Evolutionary conservation across 108 stramenopile genomes (phyloP), one percentile per base, ranked within the genome.

Genomic region (Nannochloropsis gaditana): DNA sequence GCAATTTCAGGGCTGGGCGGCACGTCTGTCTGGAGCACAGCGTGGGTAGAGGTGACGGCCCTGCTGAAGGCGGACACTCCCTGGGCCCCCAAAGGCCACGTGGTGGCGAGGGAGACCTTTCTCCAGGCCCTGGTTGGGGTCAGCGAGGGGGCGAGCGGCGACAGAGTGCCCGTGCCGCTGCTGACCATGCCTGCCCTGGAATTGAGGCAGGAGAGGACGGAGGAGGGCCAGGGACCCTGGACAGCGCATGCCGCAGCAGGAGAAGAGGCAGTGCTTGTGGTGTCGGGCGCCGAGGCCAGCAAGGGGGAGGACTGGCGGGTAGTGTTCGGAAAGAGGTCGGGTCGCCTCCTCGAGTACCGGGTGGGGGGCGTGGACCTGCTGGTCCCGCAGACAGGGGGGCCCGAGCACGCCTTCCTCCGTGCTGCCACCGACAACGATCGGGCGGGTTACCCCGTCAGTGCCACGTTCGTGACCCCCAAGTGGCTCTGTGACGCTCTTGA

Each of bases 351-450:
- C 50, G 80, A 84, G 42, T 88, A 84, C 80, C 31, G 50, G 44
- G 84, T 50, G 9, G 84, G 84, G 2, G 84, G 84, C 43, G 44
- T 84, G 43, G 84, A 84, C 21, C 50, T 88, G 41, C 45, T 88
- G 21, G 84, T 81, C 15, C 87, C 87, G 8, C 59, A 6, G 5
- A n/a, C 59, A 3, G 41, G 80, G 41, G 80, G 80, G 80, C 80
- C 80, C 19, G 80, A 41, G 80, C 84, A 81, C 43, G 84, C 84
- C 59, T 73, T 88, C 43, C 82, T 43, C 43, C 43, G 87, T 43
- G 87, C 87, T 19, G 84, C 84, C 44, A 88, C 87, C 9, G 87
- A 88, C 44, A 88, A 88, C 41, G 87, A 88, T n/a, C 44, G 82
- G 21, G 87, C 84, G 2, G 87, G 87, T 1, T 84, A 45, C 79